Percentiles rank a stretch among this genome's conserved stretches.
Evolutionary conservation across 345 rosid species (phyloP).

Genomic region (Ceriops zippeliana): DNA sequence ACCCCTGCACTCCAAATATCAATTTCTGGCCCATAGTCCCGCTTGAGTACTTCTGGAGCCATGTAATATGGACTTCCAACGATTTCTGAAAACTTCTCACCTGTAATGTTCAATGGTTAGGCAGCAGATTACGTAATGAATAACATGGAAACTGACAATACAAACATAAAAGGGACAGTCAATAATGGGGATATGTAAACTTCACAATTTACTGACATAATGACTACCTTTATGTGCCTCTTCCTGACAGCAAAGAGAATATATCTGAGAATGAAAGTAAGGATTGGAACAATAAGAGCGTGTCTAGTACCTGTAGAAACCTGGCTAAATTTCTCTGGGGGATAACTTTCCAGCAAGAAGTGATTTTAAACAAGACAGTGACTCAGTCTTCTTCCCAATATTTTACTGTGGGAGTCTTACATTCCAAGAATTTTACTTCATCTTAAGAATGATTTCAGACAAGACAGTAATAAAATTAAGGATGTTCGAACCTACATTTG

Average conservation of each 20-base stretch:
- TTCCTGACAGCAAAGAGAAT: not conserved
- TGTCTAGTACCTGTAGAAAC: not conserved
- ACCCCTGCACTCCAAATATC: constrained; percentile 99
- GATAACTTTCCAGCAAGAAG: not conserved
- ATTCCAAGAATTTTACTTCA: no score
- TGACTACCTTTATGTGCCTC: not conserved
- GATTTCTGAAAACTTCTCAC: constrained; percentile 93
- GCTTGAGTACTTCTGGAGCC: constrained; percentile 98
- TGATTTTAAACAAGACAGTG: not conserved
- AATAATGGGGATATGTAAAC: not conserved
- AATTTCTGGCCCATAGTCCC: constrained; percentile 94
- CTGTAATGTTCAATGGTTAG: constrained; percentile 35
- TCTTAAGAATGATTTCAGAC: no score
- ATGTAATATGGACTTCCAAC: constrained; percentile 99
- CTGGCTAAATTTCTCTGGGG: not conserved
- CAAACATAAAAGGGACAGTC: not conserved
- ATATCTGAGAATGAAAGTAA: not conserved
- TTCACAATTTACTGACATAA: not conserved
- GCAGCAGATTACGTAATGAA: constrained; percentile 6
- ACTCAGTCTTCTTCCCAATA: not conserved
- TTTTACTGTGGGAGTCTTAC: no score
- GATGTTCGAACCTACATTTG: no score
- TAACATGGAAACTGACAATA: not conserved
- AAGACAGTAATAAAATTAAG: no score
- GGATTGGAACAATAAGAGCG: not conserved